phyloP scores from a whole-genome alignment of 495 filamentous ascomycete species.

The Talaromyces borbonicus region DNA sequence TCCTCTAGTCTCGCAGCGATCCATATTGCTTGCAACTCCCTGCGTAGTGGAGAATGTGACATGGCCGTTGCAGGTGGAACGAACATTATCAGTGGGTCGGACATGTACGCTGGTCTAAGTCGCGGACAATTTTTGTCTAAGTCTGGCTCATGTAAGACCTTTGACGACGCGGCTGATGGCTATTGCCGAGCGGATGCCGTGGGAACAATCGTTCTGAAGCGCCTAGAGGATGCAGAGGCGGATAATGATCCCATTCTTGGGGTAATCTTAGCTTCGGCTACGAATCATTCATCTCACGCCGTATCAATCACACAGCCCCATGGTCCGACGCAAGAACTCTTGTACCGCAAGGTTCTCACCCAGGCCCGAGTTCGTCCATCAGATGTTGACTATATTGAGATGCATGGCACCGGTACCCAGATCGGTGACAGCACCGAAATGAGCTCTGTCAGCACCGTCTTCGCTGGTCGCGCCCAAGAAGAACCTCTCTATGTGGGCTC shows the following conservation, averaged over 20 bases:
- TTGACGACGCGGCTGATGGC: slow-evolving; percentile 66
- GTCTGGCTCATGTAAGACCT: slow-evolving; percentile 74
- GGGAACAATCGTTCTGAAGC: slow-evolving; percentile 62
- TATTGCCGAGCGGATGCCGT: slow-evolving; percentile 70
- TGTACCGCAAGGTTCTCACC: slow-evolving; percentile 58
- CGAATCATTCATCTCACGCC: slow-evolving; percentile 67
- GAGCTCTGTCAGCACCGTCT: slow-evolving; percentile 65
- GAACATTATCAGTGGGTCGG: slow-evolving; percentile 72
- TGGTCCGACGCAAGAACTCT: slow-evolving; percentile 55
- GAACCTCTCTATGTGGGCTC: slow-evolving; percentile 52
- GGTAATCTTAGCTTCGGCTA: slow-evolving; percentile 53
- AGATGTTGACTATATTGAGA: slow-evolving; percentile 73
- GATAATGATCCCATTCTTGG: slow-evolving; percentile 66
- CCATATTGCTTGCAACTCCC: slow-evolving; percentile 70
- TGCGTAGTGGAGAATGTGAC: slow-evolving; percentile 76
- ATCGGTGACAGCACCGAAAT: slow-evolving; percentile 74
- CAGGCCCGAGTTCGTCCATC: slow-evolving; percentile 60
- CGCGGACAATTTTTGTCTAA: slow-evolving; percentile 77
- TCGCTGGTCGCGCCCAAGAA: slow-evolving; percentile 50
- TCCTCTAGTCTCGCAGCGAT: slow-evolving; percentile 80
- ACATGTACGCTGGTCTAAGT: slow-evolving; percentile 75
- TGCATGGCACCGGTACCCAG: slow-evolving; percentile 82
- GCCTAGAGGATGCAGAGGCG: slow-evolving; percentile 59
- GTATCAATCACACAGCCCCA: slow-evolving; percentile 74
- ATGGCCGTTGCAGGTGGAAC: slow-evolving; percentile 77